A percentile compares a stretch with the other conserved stretches of the same genome.
Evolutionary conservation across 805 yeast species (phyloP).

Genomic region (Candida insectorum): DNA sequence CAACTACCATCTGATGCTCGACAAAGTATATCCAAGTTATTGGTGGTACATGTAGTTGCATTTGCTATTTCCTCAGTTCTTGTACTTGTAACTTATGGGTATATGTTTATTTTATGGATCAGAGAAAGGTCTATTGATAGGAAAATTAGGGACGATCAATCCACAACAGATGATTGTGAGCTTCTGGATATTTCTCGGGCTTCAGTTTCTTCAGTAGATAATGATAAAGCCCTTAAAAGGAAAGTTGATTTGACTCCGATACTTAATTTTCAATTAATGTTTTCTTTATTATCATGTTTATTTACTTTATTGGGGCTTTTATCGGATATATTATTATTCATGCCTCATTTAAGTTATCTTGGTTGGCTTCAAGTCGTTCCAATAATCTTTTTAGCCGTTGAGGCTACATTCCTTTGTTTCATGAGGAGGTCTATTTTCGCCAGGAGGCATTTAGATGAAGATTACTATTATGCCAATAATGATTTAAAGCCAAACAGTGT

Average conservation of each 20-base stretch:
- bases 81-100: conserved; percentile 1
- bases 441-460: conserved; percentile 38
- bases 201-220: neutral
- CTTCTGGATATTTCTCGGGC: neutral
- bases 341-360: conserved; percentile 71
- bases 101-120: neutral
- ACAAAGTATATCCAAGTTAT: conserved; percentile 36
- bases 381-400: conserved; percentile 59
- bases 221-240: neutral
- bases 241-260: conserved; percentile 24
- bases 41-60: conserved; percentile 40
- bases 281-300: conserved; percentile 68
- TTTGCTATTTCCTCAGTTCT: conserved; percentile 27
- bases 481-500: conserved; percentile 29
- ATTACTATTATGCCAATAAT: conserved; percentile 25
- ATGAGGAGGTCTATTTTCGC: conserved; percentile 65
- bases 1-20: conserved; percentile 39
- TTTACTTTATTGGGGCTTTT: conserved; percentile 70
- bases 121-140: conserved; percentile 3
- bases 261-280: conserved; percentile 50
- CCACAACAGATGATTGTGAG: neutral
- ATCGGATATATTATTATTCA: conserved; percentile 76
- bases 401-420: conserved; percentile 66
- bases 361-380: conserved; percentile 83
- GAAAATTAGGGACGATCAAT: neutral